phyloP scores from a whole-genome alignment of 768 basidiomycete genomes.

The Dendrothele bispora region DNA sequence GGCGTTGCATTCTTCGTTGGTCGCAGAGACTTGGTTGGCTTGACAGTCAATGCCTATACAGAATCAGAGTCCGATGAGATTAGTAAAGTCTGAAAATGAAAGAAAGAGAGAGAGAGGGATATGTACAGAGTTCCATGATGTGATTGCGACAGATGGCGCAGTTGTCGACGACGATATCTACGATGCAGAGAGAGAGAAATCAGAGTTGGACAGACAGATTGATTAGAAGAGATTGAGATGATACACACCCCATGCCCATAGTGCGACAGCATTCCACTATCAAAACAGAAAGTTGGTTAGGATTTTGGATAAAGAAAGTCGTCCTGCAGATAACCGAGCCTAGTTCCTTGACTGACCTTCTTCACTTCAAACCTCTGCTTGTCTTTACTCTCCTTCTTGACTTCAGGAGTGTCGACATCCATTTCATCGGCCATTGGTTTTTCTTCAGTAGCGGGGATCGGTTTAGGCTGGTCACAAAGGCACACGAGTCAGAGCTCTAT shows the following conservation, averaged over 20 bases:
- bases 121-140: conserved; percentile 99
- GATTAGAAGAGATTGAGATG: neutral
- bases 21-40: conserved; percentile 96
- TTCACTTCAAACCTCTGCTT: conserved; percentile 97
- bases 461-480: too few relatives aligned
- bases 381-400: conserved; percentile 50
- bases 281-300: conserved; percentile 6
- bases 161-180: conserved; percentile 98
- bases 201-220: conserved; percentile 7
- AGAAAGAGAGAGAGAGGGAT: conserved; percentile 5
- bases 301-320: conserved; percentile 1
- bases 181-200: neutral
- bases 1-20: conserved; percentile 95
- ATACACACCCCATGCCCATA: conserved; percentile 95
- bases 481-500: too few relatives aligned
- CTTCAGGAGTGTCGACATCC: conserved; percentile 57
- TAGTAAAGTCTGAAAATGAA: too few relatives aligned
- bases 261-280: conserved; percentile 98
- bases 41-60: conserved; percentile 99
- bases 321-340: neutral
- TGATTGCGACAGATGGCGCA: conserved; percentile 99
- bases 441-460: too few relatives aligned
- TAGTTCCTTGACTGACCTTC: conserved; percentile 91
- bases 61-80: too few relatives aligned
- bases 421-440: conserved; percentile 66